phyloP scores from a whole-genome alignment of 2,329 filamentous ascomycete genomes.

The Colletotrichum chlorophyti region DNA sequence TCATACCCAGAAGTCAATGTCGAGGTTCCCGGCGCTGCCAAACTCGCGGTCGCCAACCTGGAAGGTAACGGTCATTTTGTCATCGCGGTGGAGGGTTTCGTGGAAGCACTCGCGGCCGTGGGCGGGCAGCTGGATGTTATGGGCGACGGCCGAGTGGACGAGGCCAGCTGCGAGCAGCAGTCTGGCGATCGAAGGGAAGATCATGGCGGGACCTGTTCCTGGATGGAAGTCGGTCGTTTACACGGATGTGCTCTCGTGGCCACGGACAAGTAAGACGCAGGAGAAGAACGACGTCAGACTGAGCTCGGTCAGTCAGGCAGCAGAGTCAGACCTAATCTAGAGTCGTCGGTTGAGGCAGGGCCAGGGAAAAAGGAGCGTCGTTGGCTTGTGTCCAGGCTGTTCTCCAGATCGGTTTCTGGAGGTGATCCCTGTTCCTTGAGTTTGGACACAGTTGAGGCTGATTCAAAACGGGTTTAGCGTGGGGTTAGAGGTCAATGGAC shows the following conservation, averaged over 20 bases:
- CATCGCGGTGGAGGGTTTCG: conserved; percentile 88
- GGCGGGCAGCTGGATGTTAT: conserved; percentile 95
- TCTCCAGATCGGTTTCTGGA: conserved; percentile 25
- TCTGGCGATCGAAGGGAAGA: conserved; percentile 52
- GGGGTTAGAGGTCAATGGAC: neutral
- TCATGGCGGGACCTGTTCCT: conserved; percentile 41
- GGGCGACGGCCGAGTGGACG: conserved; percentile 71
- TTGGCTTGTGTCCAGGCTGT: conserved; percentile 29
- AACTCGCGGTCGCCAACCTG: conserved; percentile 98
- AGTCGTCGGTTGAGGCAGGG: conserved; percentile 12
- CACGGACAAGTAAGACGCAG: too few species aligned
- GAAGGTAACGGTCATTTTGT: conserved; percentile 98
- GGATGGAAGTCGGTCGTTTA: too few species aligned
- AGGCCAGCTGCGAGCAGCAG: conserved; percentile 48
- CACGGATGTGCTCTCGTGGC: conserved; percentile 8
- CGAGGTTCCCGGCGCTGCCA: conserved; percentile 90
- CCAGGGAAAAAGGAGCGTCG: conserved; percentile 21
- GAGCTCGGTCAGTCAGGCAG: conserved; percentile 1
- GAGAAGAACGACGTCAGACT: conserved; percentile 6
- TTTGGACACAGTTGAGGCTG: conserved; percentile 31
- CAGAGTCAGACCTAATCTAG: conserved; percentile 5
- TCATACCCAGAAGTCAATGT: conserved; percentile 96
- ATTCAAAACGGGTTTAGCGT: conserved; percentile 24
- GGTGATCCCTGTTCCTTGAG: conserved; percentile 28
- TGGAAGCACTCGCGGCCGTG: conserved; percentile 98